Evolutionary conservation across 768 basidiomycete species (phyloP), one percentile per base, ranked within the genome.

Genomic region (Mycena floridula): DNA sequence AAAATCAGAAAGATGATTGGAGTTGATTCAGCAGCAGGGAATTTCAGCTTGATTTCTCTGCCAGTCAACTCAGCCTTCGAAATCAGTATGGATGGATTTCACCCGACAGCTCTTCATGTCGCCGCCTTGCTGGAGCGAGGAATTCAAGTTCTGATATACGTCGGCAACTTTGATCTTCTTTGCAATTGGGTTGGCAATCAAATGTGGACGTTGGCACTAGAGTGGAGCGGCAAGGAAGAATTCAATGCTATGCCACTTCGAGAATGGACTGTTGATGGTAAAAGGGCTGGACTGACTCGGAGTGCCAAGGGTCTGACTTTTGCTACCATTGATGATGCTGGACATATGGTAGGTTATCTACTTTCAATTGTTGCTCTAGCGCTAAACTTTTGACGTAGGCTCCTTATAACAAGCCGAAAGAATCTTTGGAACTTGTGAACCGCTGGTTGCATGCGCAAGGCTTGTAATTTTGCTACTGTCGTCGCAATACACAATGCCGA

Each of bases 141-240:
- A 0, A 66, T 92, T 21, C 72, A 75, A 3, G 76, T 82, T 15
- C 70, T 91, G 24, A 77, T 83, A 43, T 88, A 86, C 51, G 81
- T 79, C 2, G 85, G 84, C 7, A 71, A 69, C 25, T 79, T 82
- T 46, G 84, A 86, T 52, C 85, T 79, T 79, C 80, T 80, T 41
- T 87, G 85, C 60, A 87, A 87, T 57, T 82, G 79, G 72, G 63
- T 85, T 23, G 83, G 81, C 5, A 89, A 89, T 57, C 75, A 82
- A 53, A 66, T 72, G 23, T 90, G 87, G 86, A 77, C 79, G 7
- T 61, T 81, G 40, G 62, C 63, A 24, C 66, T 91, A 49, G 77
- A 85, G 44, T 91, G 89, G 89, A 77, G 73, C 37, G 85, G 85
- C 2, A 62, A 73, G 41, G 54, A 53, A 49, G 73, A 52, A 65